Base-by-base conservation (phyloP, 73 alveolate genomes). In the Paramecium pentaurelia region DNA sequence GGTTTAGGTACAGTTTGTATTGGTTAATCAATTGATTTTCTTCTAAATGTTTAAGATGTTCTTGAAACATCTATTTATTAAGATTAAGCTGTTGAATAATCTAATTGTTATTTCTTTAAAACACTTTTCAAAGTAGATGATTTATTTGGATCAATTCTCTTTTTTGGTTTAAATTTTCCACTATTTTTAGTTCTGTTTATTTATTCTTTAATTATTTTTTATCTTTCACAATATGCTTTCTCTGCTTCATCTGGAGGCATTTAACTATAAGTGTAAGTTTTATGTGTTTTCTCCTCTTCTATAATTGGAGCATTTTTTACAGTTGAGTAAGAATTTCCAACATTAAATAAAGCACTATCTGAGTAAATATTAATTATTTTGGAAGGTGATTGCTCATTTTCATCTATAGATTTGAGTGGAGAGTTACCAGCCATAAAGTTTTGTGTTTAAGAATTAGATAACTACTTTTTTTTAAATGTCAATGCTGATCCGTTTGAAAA, bases 221-320 rank as follows among this genome's bases (percentile, higher is more conserved):
- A 36, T 36, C 87, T 32, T 38, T 73, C 87, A 4, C 47, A 36
- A 38, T 36, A 73, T 9, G 47, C 59, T 38, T 36, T 25, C 47
- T 73, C 87, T n/a, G 87, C 87, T 40, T 73, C 87, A 18, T 73
- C 87, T 0, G 68, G 58, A 38, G 60, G 40, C 54, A 73, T 38
- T 40, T 73, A 30, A 34, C 60, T 73, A 73, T 73, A 54, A 0
- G 70, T 54, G 14, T 54, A 64, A 28, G 84, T 64, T 64, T 64
- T 64, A 28, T 64, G 84, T 14, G 47, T 64, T 27, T 64, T 64
- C 84, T 64, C 51, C 27, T 64, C 84, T 64, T 64, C 84, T 4
- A 54, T 54, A 18, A 54, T 54, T 28, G 84, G 84, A 28, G 42
- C 27, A 28, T 64, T 64, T 64, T 64, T 64, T 3, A 64, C 27